These are phyloP conservation scores for Marasmius oreades DNA, from an alignment of 1,284 basidiomycete species.

Conservation along the genomic window DNA sequence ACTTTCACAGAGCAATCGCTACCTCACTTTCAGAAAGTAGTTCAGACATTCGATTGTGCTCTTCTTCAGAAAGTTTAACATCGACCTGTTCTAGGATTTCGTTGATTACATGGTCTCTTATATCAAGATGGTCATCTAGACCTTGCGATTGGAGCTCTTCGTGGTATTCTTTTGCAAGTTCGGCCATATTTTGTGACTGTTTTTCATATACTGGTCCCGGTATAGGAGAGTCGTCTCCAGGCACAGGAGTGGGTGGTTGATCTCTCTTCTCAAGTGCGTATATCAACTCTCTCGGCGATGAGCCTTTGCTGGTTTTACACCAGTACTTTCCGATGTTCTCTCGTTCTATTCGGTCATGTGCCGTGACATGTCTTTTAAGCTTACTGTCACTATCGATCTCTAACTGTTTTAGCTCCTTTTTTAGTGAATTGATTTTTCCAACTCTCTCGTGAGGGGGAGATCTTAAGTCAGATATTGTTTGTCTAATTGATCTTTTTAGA, in stretches of 20 bases:
- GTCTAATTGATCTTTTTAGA: neutral
- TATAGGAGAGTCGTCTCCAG: neutral
- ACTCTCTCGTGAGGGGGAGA: neutral
- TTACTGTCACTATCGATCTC: neutral
- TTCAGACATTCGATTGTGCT: neutral
- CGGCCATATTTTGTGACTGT: neutral
- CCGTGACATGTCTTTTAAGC: neutral
- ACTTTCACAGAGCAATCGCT: neutral
- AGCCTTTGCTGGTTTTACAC: neutral
- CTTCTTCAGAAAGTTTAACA: neutral
- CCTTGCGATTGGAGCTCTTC: neutral
- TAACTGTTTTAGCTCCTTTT: neutral
- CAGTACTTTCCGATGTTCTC: neutral
- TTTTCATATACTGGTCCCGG: neutral
- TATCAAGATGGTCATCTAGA: neutral
- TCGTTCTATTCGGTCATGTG: neutral
- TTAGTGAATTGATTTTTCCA: neutral
- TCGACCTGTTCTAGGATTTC: neutral
- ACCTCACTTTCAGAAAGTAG: neutral
- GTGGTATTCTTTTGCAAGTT: neutral
- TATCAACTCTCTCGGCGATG: slow-evolving; percentile 21
- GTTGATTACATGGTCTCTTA: neutral
- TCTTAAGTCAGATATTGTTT: neutral
- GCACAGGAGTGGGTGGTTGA: neutral
- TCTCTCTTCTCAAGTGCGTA: slow-evolving; percentile 19